Base-by-base conservation (phyloP, 768 basidiomycete genomes). In the Pulveroboletus sp. region DNA sequence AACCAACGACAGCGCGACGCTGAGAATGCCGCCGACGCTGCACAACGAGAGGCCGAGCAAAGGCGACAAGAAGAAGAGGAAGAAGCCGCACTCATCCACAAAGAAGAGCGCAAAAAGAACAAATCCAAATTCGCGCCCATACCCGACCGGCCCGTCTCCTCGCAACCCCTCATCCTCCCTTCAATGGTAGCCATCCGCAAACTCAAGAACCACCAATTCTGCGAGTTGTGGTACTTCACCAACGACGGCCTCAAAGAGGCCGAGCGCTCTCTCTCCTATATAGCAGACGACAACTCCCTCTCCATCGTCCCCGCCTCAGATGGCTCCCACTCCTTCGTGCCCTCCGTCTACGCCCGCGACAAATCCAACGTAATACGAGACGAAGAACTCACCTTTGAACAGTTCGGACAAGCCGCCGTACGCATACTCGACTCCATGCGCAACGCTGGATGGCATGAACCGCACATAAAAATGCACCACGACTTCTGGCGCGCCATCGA, bases 301-400 rank as follows among this genome's bases (percentile, higher is more conserved):
- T 44, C 31, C 1, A 14, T 32, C 4, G 13, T 32, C 2, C 20
- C 10, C 12, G 11, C 20, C 23, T 1, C 8, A 12, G 39, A 40
- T 9, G 39, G 24, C 0, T 2, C 8, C 8, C 39, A 11, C 1
- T 23, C 31, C 0, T 6, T 45, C 2, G 6, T 45, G 0, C 43
- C 31, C 0, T 4, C 23, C 3, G 2, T 12, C 10, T n/a, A 14
- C 0, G 5, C n/a, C 0, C 7, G 10, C 0, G 43, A 45, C 16
- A 45, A 24, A 3, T 22, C n/a, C 0, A 12, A 11, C 1, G 36
- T 31, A 19, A 31, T 4, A 1, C 46, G 39, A 5, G 46, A 47
- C 16, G 29, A 47, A 2, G 17, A 38, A 1, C 19, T 47, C 1
- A n/a, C 29, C 1, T 10, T 38, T 6, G 29, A 39, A 5, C 46